Evolutionary conservation across 2,329 filamentous ascomycete species (phyloP).

Genomic region (Fusarium praegraminearum): DNA sequence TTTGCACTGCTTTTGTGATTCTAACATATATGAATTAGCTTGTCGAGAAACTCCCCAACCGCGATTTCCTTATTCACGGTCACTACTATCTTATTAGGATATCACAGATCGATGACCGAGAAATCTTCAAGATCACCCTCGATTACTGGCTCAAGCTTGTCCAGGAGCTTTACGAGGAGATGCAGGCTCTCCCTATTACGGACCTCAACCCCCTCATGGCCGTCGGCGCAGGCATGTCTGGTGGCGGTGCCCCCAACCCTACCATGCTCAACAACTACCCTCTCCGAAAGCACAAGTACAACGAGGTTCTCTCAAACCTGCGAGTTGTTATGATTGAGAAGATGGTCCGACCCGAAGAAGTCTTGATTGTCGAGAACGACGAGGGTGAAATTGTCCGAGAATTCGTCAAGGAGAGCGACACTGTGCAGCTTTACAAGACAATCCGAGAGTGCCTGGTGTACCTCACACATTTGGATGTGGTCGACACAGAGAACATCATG

Average conservation of each 20-base stretch:
- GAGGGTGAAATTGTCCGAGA: slow-evolving; percentile 99
- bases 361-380: slow-evolving; percentile 98
- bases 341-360: slow-evolving; percentile 98
- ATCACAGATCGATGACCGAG: slow-evolving; percentile 97
- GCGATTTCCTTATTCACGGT: slow-evolving; percentile 92
- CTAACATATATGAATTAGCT: slow-evolving; percentile 64
- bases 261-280: slow-evolving; percentile 88
- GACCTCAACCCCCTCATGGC: slow-evolving; percentile 91
- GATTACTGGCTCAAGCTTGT: slow-evolving; percentile 99
- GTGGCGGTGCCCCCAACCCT: slow-evolving; percentile 87
- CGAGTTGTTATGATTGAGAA: slow-evolving; percentile 99
- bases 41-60: slow-evolving; percentile 95
- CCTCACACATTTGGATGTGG: slow-evolving; percentile 94
- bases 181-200: slow-evolving; percentile 94
- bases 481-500: slow-evolving; percentile 99
- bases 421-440: slow-evolving; percentile 98
- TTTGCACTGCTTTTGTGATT: slow-evolving; percentile 15
- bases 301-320: slow-evolving; percentile 91
- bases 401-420: slow-evolving; percentile 99
- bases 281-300: slow-evolving; percentile 97
- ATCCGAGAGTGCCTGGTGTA: slow-evolving; percentile 97
- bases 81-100: slow-evolving; percentile 99
- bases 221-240: slow-evolving; percentile 78
- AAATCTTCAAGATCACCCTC: slow-evolving; percentile 99
- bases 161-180: slow-evolving; percentile 97